Evolutionary conservation across 331 rosid genomes (phyloP).

Genomic region (Quercus phellos): DNA sequence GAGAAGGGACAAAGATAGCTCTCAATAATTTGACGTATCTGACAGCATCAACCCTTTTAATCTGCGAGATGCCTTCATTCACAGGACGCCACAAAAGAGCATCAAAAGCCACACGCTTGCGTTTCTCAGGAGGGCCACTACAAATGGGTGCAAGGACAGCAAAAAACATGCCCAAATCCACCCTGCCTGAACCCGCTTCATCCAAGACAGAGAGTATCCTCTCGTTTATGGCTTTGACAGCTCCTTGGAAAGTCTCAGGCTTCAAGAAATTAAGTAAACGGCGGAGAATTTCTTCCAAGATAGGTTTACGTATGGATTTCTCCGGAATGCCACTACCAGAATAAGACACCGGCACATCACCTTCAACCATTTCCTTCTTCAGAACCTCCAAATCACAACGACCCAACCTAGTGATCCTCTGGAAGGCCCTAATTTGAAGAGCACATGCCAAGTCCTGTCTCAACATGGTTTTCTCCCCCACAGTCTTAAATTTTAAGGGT

Average conservation of each 20-base stretch:
- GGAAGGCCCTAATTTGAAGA: slow-evolving; percentile 45
- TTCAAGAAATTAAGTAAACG: slow-evolving; percentile 43
- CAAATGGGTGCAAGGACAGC: slow-evolving; percentile 62
- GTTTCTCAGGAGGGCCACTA: slow-evolving; percentile 48
- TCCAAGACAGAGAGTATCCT: slow-evolving; percentile 57
- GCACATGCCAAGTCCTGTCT: slow-evolving; percentile 43
- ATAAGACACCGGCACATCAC: slow-evolving; percentile 46
- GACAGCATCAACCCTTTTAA: slow-evolving; percentile 38
- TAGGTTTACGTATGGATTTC: slow-evolving; percentile 54
- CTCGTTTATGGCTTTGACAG: slow-evolving; percentile 54
- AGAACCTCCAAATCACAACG: slow-evolving; percentile 52
- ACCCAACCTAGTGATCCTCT: slow-evolving; percentile 44
- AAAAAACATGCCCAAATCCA: slow-evolving; percentile 48
- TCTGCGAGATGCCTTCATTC: slow-evolving; percentile 43
- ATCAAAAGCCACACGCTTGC: slow-evolving; percentile 50
- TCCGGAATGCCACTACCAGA: slow-evolving; percentile 46
- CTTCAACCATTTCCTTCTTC: slow-evolving; percentile 57
- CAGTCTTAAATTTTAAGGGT: slow-evolving; percentile 36
- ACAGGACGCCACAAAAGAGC: slow-evolving; percentile 62
- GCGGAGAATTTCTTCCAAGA: slow-evolving; percentile 46
- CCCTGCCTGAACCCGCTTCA: slow-evolving; percentile 46
- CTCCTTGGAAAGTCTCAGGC: slow-evolving; percentile 61
- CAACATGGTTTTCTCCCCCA: slow-evolving; percentile 41
- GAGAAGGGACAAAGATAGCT: slow-evolving; percentile 47
- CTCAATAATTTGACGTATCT: slow-evolving; percentile 44